phyloP scores from a whole-genome alignment of 2,329 filamentous ascomycete genomes.

The Celoporthe dispersa region DNA sequence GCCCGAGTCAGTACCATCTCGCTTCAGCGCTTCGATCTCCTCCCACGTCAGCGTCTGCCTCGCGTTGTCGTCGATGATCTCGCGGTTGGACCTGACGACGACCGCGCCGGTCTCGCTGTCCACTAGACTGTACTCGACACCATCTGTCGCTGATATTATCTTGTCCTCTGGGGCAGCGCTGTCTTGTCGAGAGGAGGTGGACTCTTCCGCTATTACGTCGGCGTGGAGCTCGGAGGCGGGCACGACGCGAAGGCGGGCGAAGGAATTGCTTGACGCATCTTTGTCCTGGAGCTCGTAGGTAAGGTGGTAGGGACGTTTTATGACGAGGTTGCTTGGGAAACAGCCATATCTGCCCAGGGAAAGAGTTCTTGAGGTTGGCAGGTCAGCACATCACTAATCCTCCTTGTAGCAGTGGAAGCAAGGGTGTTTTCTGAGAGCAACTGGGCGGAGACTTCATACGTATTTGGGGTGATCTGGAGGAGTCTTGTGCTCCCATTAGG shows the following conservation, averaged over 20 bases:
- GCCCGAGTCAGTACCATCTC: constrained; percentile 75
- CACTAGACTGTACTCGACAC: constrained; percentile 51
- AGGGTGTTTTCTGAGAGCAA: constrained; percentile 23
- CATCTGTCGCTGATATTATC: constrained; percentile 45
- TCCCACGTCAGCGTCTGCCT: constrained; percentile 78
- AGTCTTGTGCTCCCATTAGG: constrained; percentile 63
- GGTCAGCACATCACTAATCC: constrained; percentile 21
- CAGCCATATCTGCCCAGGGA: constrained; percentile 91
- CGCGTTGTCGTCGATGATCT: constrained; percentile 63
- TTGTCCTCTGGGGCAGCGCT: constrained; percentile 46
- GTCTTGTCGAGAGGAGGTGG: constrained; percentile 42
- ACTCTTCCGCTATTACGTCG: constrained; percentile 65
- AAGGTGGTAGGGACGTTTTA: constrained; percentile 88
- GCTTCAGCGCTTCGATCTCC: constrained; percentile 76
- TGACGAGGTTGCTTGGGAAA: constrained; percentile 85
- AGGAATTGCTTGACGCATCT: constrained; percentile 60
- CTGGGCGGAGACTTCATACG: constrained; percentile 47
- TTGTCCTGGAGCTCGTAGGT: constrained; percentile 88
- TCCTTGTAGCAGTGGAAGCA: constrained; percentile 3
- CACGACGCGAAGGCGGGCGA: constrained; percentile 76
- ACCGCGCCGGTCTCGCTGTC: constrained; percentile 52
- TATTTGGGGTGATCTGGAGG: constrained; percentile 63
- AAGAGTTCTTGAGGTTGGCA: constrained; percentile 65
- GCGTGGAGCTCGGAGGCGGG: constrained; percentile 81
- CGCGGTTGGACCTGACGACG: constrained; percentile 60